Conservation (phyloP, 331 rosid genomes). For the Ulmus americana region DNA sequence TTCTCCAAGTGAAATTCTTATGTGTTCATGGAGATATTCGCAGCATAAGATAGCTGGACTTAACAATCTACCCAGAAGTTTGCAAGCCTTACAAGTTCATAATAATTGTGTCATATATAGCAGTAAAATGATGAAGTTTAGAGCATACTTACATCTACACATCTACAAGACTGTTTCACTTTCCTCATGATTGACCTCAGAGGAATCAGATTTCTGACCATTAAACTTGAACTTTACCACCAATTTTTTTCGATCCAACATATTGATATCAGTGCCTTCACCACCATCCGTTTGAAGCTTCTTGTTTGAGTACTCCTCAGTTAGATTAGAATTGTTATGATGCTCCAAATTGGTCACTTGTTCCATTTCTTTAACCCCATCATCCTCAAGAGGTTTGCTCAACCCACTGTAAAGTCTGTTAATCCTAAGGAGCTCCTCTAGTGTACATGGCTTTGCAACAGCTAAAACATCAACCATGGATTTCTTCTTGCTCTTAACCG, state of each 20-base stretch:
- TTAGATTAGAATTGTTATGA: conserved; percentile 24
- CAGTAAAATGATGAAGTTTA: not conserved
- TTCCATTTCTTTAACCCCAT: conserved; percentile 17
- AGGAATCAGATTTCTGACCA: conserved; percentile 14
- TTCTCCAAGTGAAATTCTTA: not conserved
- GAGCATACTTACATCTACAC: conserved; percentile 13
- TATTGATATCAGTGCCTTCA: conserved; percentile 23
- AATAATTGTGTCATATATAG: not conserved
- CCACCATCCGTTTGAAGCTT: conserved; percentile 24
- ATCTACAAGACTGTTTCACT: not conserved
- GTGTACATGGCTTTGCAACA: conserved; percentile 35
- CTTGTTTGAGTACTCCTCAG: conserved; percentile 21
- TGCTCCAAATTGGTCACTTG: conserved; percentile 19
- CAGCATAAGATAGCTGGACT: not conserved
- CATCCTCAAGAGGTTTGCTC: conserved; percentile 10
- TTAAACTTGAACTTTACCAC: conserved; percentile 32
- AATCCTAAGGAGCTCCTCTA: conserved; percentile 33
- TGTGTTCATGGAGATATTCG: not conserved
- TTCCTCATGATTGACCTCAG: not conserved
- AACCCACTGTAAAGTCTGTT: conserved; percentile 27
- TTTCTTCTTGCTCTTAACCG: conserved; percentile 42
- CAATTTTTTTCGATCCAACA: conserved; percentile 10
- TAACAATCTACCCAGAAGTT: not conserved
- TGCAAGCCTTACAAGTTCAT: not conserved
- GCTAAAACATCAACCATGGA: conserved; percentile 46